Conservation (phyloP, 148 eudicot genomes). For the Diospyros lotus region DNA sequence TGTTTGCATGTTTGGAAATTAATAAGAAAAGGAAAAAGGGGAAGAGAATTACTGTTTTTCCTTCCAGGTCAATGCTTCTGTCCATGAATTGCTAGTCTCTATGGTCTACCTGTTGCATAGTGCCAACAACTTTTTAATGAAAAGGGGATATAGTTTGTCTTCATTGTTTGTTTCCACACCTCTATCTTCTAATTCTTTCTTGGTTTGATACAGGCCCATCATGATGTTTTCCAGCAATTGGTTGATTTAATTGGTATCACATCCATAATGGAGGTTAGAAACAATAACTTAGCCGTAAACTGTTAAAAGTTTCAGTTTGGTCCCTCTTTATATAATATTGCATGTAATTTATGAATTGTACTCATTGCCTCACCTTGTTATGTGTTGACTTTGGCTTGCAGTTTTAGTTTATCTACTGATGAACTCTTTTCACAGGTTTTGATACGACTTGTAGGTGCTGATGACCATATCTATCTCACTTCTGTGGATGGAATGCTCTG, state of each 20-base stretch:
- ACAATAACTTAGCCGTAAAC: background rate
- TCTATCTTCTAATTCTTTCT: constrained; percentile 2
- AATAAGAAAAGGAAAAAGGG: no score
- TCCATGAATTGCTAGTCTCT: no score
- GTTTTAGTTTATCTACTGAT: constrained; percentile 8
- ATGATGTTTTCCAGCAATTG: constrained; percentile 70
- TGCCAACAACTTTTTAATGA: no score
- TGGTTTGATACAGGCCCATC: constrained; percentile 64
- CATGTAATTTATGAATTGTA: background rate
- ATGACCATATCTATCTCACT: constrained; percentile 90
- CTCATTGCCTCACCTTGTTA: background rate
- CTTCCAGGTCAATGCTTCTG: no score
- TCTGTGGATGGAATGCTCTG: constrained; percentile 85
- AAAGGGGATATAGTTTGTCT: no score
- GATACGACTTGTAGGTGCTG: constrained; percentile 96
- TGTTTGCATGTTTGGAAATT: background rate
- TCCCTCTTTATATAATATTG: background rate
- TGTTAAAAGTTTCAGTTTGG: background rate
- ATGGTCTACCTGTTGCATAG: no score
- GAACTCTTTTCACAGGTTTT: constrained; percentile 52
- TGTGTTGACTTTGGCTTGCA: background rate
- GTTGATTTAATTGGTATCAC: constrained; percentile 97
- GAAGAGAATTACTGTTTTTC: no score
- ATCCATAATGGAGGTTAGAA: constrained; percentile 91
- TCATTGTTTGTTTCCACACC: background rate